These are phyloP conservation scores for Tylopilus intermedius DNA, from an alignment of 768 basidiomycete species.

Conservation along the genomic window DNA sequence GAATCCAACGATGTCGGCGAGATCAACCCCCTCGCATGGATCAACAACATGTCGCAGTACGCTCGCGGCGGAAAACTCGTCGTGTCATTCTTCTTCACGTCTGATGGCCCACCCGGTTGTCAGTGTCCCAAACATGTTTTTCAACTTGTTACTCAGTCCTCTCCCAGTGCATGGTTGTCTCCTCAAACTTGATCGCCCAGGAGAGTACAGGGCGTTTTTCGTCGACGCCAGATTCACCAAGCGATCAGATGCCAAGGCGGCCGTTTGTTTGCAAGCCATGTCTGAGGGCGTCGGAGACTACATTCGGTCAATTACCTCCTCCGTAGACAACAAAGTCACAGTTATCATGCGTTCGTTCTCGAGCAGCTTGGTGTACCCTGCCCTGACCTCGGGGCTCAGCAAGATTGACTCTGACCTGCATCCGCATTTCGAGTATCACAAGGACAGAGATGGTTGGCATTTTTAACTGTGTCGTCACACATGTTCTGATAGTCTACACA, in stretches of 20 bases:
- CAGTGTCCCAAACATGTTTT: constrained; percentile 23
- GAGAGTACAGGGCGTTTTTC: constrained; percentile 50
- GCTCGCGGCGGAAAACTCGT: constrained; percentile 47
- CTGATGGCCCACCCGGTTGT: constrained; percentile 42
- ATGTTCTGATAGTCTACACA: constrained; percentile 21
- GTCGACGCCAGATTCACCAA: constrained; percentile 61
- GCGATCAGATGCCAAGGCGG: constrained; percentile 63
- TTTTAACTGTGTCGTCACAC: neutral
- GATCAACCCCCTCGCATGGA: constrained; percentile 50
- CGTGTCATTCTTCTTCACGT: constrained; percentile 41
- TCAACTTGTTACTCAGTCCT: constrained; percentile 2
- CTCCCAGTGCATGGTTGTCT: constrained; percentile 56
- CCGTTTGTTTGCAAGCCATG: constrained; percentile 61
- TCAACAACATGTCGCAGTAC: constrained; percentile 48
- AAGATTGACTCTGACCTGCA: constrained; percentile 37
- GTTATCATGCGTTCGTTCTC: constrained; percentile 42
- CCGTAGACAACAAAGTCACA: constrained; percentile 44
- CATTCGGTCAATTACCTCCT: constrained; percentile 42
- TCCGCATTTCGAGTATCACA: constrained; percentile 38
- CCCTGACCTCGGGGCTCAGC: constrained; percentile 41
- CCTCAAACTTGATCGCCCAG: constrained; percentile 51
- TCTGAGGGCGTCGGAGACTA: constrained; percentile 56
- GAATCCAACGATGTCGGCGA: constrained; percentile 42
- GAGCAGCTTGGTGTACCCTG: constrained; percentile 41
- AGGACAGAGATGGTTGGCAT: constrained; percentile 49